Evolutionary conservation across 345 rosid species (phyloP), one percentile per base, ranked within the genome.

Genomic region (Boechera retrofracta): DNA sequence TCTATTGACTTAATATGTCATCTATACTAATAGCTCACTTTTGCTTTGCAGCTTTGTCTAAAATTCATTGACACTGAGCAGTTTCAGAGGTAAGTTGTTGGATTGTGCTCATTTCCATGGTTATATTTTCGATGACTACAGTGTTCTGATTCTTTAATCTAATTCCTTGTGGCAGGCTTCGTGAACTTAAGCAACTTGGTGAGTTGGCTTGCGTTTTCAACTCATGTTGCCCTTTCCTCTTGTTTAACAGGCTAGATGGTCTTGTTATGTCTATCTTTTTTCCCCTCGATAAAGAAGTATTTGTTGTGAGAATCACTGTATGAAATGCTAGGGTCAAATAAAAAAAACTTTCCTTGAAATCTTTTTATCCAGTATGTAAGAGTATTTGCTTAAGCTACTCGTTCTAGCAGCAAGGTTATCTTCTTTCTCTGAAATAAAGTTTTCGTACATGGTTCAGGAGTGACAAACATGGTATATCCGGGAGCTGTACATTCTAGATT

Each of bases 171-270:
- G 72, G 10, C 91, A 94, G 98, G 87, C 93, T 94, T 76, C 97
- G 97, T 31, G 97, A 94, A 11, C 84, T 94, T 69, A 94, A 91
- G 77, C 98, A 94, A 71, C 93, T 94, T 24, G 97, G 98, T 94
- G 81, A 88, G 90, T 73, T 61, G n/a, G 31, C 63, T 10, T 36
- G 49, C 66, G 10, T 33, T 18, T 71, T 13, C 18, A 38, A 54
- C 47, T 51, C 18, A 44, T 33, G 21, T 33, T 78, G 1, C 38
- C 38, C 21, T 61, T 42, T 79, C 49, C 29, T 64, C 55, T 55
- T 39, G 58, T 33, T 44, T 45, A 58, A 59, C 41, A 39, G 72
- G 61, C 24, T 67, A 33, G 73, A 8, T 28, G 4, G 55, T 45
- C 47, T 42, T 60, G 51, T 61, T 62, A 36, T 12, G 32, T 59